These are phyloP conservation scores for Termitomyces sp. DNA, from an alignment of 768 basidiomycete genomes.

Conservation along the genomic window DNA sequence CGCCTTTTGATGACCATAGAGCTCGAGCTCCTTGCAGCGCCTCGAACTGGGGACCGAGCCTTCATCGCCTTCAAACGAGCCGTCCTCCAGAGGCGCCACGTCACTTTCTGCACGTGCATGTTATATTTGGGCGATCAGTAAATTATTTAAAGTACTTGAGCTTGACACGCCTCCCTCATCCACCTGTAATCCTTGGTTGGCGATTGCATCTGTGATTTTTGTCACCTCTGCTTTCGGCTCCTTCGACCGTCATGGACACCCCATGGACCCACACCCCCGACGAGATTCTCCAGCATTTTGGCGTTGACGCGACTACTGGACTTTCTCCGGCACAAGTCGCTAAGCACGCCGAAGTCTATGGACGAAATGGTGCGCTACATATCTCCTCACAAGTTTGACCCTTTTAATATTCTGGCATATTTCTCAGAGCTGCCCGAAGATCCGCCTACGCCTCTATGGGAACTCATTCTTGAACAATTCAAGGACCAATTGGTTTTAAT, in stretches of 20 bases:
- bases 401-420: conserved; percentile 2
- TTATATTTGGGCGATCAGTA: conserved; percentile 19
- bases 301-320: conserved; percentile 60
- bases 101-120: conserved; percentile 35
- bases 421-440: conserved; percentile 86
- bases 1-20: background rate
- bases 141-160: background rate
- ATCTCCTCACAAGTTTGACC: background rate
- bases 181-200: conserved; percentile 5
- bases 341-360: conserved; percentile 76
- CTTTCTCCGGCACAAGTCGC: conserved; percentile 64
- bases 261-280: conserved; percentile 78
- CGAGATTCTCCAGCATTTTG: conserved; percentile 70
- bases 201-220: conserved; percentile 9
- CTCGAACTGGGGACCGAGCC: background rate
- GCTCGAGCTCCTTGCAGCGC: background rate
- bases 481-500: conserved; percentile 98
- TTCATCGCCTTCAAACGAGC: background rate
- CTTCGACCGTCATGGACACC: conserved; percentile 46
- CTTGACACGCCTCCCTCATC: background rate
- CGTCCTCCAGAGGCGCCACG: conserved; percentile 29
- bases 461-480: conserved; percentile 97
- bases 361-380: conserved; percentile 68
- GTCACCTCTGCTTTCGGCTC: conserved; percentile 12
- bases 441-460: conserved; percentile 86